Evolutionary conservation across 257 asterid genomes (phyloP), one percentile per base, ranked within the genome.

Genomic region (Plectranthus barbatus): DNA sequence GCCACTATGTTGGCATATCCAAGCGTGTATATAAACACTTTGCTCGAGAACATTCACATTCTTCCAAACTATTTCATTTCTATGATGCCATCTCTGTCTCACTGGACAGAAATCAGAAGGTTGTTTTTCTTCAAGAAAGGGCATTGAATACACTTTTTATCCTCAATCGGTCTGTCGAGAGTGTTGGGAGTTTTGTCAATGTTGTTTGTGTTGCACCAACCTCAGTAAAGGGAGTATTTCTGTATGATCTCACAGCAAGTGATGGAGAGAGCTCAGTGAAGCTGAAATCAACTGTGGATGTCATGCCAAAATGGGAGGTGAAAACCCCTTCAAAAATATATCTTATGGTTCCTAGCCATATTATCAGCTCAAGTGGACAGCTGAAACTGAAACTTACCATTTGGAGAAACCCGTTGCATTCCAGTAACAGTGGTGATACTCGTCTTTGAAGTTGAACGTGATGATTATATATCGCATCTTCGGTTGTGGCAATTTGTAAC

Each of bases 261-360:
- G 70, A 26, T 13, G 91, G 81, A 31, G 83, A 77, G 58, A 78
- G 77, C 62, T 37, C 78, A 7, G 21, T 86, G 18, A 73, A 48
- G 17, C 63, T 90, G 24, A 70, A 74, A 55, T 70, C 86, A 0
- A 9, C 9, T 8, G 79, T 72, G 13, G 86, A 79, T 31, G 55
- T 60, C 58, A 40, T 77, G 41, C 71, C 73, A 12, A 79, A 52
- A 24, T 81, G 82, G 82, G 21, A 36, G 17, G 60, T 67, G 6
- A 41, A 9, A 4, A 47, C 31, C 21, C 79, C 77, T 64, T 12
- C 50, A 10, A 80, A 66, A 54, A 65, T 54, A 14, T 79, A 60
- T 68, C 81, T 90, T 63, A 12, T 83, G 19, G 77, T 90, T 57
- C 94, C 94, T 15, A 71, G 29, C 7, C 69, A 69, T 61, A 73